Base-by-base conservation (phyloP, 1,284 basidiomycete genomes). In the Moesziomyces antarcticus region DNA sequence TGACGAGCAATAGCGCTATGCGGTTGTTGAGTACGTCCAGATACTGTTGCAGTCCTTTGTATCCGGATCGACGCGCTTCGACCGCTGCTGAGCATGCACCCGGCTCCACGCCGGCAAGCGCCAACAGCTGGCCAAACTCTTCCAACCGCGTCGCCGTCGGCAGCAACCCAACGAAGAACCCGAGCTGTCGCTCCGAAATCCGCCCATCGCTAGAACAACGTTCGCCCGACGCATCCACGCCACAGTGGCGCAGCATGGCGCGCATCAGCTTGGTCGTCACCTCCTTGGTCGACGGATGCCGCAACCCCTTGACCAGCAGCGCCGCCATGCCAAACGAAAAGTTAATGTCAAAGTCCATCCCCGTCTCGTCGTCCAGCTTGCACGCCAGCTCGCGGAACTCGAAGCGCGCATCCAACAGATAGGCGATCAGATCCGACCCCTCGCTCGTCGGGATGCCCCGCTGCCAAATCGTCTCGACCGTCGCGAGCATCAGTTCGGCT, bases 311-410 rank as follows among this genome's bases (percentile, higher is more conserved):
- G 50, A 80, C 75, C n/a, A 82, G 67, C 40, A 82, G 62, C 5
- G 80, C 77, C 10, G 80, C 78, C 67, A 79, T 71, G 14, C 65
- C 77, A 54, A 82, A 82, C 22, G 71, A 71, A 49, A 82, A 82
- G 64, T 79, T 80, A 68, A 75, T 75, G 45, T 82, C 80, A 65
- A 82, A 82, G 47, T 82, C 79, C n/a, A 82, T 73, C 3, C 80
- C 80, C 1, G 75, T 75, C 59, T 80, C 79, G 48, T 80, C 80
- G 45, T 82, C 80, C 24, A 82, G 56, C 48, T 72, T 71, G 66
- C 68, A 71, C 4, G 80, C 76, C 22, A 73, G 60, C 22, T 82
- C 79, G 27, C 75, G 75, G 62, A 80, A 79, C 50, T 80, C 80
- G 51, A 65, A 68, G 5, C 80, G 67, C 0, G 78, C 78, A 50